phyloP scores from a whole-genome alignment of 2,329 filamentous ascomycete genomes.

The Arthrobotrys entomopaga region DNA sequence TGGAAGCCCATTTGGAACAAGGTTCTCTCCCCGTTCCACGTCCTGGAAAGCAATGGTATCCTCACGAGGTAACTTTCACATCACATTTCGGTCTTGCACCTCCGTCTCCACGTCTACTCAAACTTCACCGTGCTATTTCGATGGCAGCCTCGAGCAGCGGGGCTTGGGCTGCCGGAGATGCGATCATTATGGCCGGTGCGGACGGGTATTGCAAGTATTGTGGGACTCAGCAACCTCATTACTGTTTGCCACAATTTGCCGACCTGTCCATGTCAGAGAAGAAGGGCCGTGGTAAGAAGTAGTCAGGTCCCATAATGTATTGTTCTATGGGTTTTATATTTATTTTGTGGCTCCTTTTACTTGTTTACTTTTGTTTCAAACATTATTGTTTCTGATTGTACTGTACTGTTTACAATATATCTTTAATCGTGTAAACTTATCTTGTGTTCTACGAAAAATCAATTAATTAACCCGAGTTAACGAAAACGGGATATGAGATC shows the following conservation, averaged over 20 bases:
- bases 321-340: too few relatives aligned
- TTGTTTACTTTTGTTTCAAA: too few relatives aligned
- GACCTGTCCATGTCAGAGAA: too few relatives aligned
- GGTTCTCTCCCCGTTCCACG: slow-evolving; percentile 1
- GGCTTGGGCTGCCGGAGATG: slow-evolving; percentile 33
- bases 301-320: too few relatives aligned
- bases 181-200: slow-evolving; percentile 10
- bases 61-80: slow-evolving; percentile 7
- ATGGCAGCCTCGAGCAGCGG: slow-evolving; percentile 32
- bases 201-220: slow-evolving; percentile 8
- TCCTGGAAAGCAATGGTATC: slow-evolving; percentile 19
- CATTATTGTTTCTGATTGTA: too few relatives aligned
- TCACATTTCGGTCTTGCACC: background rate
- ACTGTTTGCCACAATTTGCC: slow-evolving; percentile 16
- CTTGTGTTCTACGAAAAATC: too few relatives aligned
- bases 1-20: slow-evolving; percentile 23
- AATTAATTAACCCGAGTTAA: too few relatives aligned
- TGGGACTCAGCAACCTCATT: slow-evolving; percentile 3
- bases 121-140: slow-evolving; percentile 26
- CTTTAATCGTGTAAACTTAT: too few relatives aligned
- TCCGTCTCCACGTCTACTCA: slow-evolving; percentile 16
- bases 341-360: too few relatives aligned
- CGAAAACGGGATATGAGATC: too few relatives aligned
- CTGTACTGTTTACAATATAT: too few relatives aligned
- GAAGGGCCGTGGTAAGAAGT: too few relatives aligned